Base-by-base conservation (phyloP, 1,284 basidiomycete genomes). In the Ceratobasidium sp. region DNA sequence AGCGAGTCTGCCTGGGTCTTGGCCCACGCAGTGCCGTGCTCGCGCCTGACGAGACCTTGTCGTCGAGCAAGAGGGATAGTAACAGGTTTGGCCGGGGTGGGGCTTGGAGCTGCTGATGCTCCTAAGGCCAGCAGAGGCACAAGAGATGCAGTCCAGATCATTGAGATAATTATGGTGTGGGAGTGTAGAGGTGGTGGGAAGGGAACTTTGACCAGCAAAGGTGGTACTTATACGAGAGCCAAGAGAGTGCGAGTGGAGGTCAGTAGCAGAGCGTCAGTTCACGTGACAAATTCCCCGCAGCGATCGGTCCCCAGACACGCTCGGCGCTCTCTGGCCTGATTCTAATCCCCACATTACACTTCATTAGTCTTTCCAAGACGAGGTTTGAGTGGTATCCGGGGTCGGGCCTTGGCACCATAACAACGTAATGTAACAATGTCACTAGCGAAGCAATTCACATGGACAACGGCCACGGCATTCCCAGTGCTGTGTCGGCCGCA, bases 241-340 rank as follows among this genome's bases (percentile, higher is more conserved):
- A 66, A 66, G 63, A 9, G 64, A 69, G 64, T 69, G 64, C 64
- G 64, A 16, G 64, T 69, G 64, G 64, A 69, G 14, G 16, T 6
- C 55, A 18, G 32, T 7, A 26, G 38, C 1, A 41, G 35, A 43
- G n/a, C n/a, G n/a, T n/a, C n/a, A n/a, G n/a, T n/a, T n/a, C n/a
- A n/a, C n/a, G n/a, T n/a, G n/a, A n/a, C n/a, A n/a, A n/a, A n/a
- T n/a, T n/a, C n/a, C n/a, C n/a, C n/a, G n/a, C n/a, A n/a, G n/a
- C n/a, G n/a, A n/a, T n/a, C n/a, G n/a, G n/a, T n/a, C n/a, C n/a
- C n/a, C n/a, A n/a, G n/a, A n/a, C n/a, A n/a, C n/a, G n/a, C n/a
- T n/a, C n/a, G n/a, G n/a, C n/a, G n/a, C n/a, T n/a, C n/a, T n/a
- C n/a, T n/a, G n/a, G n/a, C n/a, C n/a, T 28, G 8, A 9, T 7